Percentiles rank a stretch among this genome's conserved stretches.
Evolutionary conservation across 768 basidiomycete species (phyloP).

Genomic region (Boletales sp.): DNA sequence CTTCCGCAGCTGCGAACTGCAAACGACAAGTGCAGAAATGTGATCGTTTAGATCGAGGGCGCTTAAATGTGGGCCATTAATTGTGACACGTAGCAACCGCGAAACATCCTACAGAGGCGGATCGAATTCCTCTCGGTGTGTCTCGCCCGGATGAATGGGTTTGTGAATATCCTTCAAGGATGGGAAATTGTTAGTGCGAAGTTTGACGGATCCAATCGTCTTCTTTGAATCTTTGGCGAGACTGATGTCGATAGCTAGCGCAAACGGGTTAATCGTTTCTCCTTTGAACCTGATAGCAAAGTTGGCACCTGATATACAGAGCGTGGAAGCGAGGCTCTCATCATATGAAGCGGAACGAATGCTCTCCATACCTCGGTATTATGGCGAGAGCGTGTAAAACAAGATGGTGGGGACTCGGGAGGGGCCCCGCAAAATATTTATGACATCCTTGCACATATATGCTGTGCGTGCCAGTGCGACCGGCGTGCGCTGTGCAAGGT

Average conservation of each 20-base stretch:
- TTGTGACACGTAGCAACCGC: neutral
- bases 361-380: constrained; percentile 1
- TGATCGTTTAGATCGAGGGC: neutral
- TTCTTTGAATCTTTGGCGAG: constrained; percentile 8
- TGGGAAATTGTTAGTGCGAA: neutral
- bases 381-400: no score
- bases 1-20: neutral
- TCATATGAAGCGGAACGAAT: neutral
- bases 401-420: no score
- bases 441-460: neutral
- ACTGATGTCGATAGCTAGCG: neutral
- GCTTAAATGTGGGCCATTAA: neutral
- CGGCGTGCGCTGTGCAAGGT: neutral
- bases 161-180: neutral
- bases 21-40: neutral
- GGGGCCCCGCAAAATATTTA: no score
- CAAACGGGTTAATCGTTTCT: neutral
- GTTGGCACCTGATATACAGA: constrained; percentile 5
- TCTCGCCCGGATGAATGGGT: neutral
- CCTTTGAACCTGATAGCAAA: neutral
- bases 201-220: constrained; percentile 2
- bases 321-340: neutral
- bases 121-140: neutral
- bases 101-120: constrained; percentile 6
- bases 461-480: no score